Conservation (phyloP, 2,329 filamentous ascomycete genomes). For the Pyricularia grisea region DNA sequence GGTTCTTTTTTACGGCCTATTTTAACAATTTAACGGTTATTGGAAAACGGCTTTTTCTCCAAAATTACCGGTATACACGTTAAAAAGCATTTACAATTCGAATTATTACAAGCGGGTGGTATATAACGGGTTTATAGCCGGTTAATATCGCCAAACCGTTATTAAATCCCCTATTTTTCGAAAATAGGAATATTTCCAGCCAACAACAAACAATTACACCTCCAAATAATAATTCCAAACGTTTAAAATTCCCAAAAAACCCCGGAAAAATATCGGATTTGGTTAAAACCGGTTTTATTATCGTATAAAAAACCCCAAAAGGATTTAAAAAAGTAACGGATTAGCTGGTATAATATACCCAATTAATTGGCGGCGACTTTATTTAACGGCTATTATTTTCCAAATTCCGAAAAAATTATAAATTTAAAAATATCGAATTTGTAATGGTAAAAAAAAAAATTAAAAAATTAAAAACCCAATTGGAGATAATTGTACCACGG, state of each 20-base stretch:
- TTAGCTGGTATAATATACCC: background rate
- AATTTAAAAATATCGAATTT: background rate
- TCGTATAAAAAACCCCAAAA: too few species aligned
- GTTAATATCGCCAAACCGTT: conserved; percentile 1
- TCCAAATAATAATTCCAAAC: background rate
- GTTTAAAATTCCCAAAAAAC: background rate
- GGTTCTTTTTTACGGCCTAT: too few species aligned
- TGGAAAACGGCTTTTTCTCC: too few species aligned
- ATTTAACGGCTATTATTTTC: background rate
- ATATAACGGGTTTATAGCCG: background rate
- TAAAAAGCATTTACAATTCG: too few species aligned
- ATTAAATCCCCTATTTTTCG: background rate
- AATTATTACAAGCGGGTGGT: too few species aligned
- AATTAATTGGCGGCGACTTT: background rate
- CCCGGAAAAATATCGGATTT: background rate
- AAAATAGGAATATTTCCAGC: background rate
- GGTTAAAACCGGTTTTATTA: background rate
- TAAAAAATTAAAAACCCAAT: background rate
- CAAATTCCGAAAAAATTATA: background rate
- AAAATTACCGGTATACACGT: too few species aligned
- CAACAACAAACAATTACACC: background rate
- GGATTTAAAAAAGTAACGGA: background rate
- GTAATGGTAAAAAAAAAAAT: background rate
- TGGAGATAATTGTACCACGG: background rate
- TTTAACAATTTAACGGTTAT: too few species aligned